These are phyloP conservation scores for Aspergillus sp. DNA, from an alignment of 2,329 filamentous ascomycete species.

Conservation along the genomic window DNA sequence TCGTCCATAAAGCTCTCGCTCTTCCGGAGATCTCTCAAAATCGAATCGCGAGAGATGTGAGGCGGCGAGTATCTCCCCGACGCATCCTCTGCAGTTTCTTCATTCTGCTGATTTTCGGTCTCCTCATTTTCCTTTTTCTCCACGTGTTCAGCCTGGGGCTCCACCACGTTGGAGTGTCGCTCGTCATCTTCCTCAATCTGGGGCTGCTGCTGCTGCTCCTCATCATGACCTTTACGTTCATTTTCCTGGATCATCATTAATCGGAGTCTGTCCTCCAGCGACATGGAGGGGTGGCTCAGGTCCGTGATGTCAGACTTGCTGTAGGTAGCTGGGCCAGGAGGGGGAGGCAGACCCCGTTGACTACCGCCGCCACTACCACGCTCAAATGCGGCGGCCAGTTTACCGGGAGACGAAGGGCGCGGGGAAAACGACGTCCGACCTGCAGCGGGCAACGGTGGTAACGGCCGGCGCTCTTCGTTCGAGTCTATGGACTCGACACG, in stretches of 20 bases:
- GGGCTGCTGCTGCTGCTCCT: neutral
- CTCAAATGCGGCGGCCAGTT: slow-evolving; percentile 71
- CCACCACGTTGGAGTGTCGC: neutral
- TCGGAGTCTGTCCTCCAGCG: slow-evolving; percentile 79
- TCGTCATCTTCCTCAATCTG: slow-evolving; percentile 5
- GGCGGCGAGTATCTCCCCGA: slow-evolving; percentile 62
- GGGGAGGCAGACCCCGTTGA: slow-evolving; percentile 69
- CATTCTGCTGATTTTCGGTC: slow-evolving; percentile 39
- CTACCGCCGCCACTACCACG: slow-evolving; percentile 65
- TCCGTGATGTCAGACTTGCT: slow-evolving; percentile 77
- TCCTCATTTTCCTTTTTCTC: slow-evolving; percentile 22
- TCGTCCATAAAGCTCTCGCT: slow-evolving; percentile 63
- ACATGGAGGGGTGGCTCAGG: slow-evolving; percentile 73
- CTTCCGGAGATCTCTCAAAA: slow-evolving; percentile 77
- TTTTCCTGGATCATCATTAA: slow-evolving; percentile 82
- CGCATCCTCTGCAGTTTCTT: slow-evolving; percentile 44
- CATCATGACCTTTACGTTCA: slow-evolving; percentile 41
- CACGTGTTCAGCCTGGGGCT: neutral
- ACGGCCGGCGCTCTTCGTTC: slow-evolving; percentile 76
- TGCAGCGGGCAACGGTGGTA: slow-evolving; percentile 75
- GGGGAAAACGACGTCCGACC: slow-evolving; percentile 35
- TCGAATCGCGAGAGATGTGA: slow-evolving; percentile 89
- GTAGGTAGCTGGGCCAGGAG: slow-evolving; percentile 64
- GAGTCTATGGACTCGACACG: slow-evolving; percentile 74
- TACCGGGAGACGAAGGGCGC: slow-evolving; percentile 59